A percentile compares a stretch with the other conserved stretches of the same genome.
Conservation (phyloP, 495 filamentous ascomycete genomes). For the Lasiosphaeria ovina region DNA sequence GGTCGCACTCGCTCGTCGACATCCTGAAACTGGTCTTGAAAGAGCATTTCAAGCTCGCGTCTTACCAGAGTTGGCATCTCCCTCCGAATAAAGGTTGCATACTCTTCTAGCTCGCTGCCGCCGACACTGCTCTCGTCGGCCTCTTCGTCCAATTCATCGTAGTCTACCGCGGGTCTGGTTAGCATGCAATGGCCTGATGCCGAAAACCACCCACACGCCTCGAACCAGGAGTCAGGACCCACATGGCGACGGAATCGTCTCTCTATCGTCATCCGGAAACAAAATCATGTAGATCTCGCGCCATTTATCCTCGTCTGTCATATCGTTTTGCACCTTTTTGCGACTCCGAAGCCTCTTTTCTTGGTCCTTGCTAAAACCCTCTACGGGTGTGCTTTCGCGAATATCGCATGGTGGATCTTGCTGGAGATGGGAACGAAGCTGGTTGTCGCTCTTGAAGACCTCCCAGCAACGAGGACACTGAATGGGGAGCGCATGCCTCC, state of each 20-base stretch:
- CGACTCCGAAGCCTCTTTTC: slow-evolving; percentile 37
- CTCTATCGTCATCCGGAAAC: slow-evolving; percentile 39
- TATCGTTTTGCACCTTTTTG: slow-evolving; percentile 37
- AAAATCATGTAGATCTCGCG: slow-evolving; percentile 43
- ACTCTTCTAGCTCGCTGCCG: slow-evolving; percentile 27
- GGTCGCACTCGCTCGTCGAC: slow-evolving; percentile 25
- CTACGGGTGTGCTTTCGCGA: slow-evolving; percentile 18
- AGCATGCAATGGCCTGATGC: slow-evolving; percentile 9
- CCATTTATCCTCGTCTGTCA: slow-evolving; percentile 47
- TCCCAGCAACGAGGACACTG: slow-evolving; percentile 34
- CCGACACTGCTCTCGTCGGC: slow-evolving; percentile 13
- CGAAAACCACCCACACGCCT: not conserved
- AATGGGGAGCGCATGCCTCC: slow-evolving; percentile 27
- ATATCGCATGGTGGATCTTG: slow-evolving; percentile 27
- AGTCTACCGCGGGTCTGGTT: slow-evolving; percentile 17
- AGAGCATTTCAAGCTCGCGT: slow-evolving; percentile 28
- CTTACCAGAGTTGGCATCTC: slow-evolving; percentile 34
- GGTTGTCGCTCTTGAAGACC: slow-evolving; percentile 21
- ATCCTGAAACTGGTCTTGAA: slow-evolving; percentile 23
- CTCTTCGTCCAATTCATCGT: slow-evolving; percentile 28
- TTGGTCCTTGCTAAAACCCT: slow-evolving; percentile 32
- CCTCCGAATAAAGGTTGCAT: slow-evolving; percentile 25
- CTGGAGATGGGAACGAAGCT: slow-evolving; percentile 24
- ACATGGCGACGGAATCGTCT: slow-evolving; percentile 41
- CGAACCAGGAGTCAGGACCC: slow-evolving; percentile 10